phyloP scores from a whole-genome alignment of 805 yeast genomes.

The Metschnikowia shivogae region DNA sequence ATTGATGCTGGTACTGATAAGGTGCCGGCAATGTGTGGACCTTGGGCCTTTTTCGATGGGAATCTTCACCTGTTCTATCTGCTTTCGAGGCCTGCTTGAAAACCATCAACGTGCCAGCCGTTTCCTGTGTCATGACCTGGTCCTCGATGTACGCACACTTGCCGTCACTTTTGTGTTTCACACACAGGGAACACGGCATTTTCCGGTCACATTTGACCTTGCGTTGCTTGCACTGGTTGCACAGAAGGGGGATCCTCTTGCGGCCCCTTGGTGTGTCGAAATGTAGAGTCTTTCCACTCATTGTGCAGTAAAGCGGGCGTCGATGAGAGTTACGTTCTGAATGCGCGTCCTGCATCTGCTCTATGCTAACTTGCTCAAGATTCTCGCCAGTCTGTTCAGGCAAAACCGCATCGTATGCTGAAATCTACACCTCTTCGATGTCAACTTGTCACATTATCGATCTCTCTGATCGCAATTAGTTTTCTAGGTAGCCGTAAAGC shows the following conservation, averaged over 20 bases:
- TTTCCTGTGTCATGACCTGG: slow-evolving; percentile 6
- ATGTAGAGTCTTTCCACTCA: neutral
- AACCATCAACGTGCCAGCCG: slow-evolving; percentile 6
- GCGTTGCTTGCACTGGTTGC: slow-evolving; percentile 31
- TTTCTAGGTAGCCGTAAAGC: slow-evolving; percentile 32
- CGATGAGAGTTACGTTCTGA: too few relatives aligned
- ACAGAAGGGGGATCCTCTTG: slow-evolving; percentile 25
- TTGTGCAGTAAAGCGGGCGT: neutral
- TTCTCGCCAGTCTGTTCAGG: too few relatives aligned
- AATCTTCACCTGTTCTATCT: neutral
- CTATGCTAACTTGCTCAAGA: too few relatives aligned
- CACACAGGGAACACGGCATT: slow-evolving; percentile 33
- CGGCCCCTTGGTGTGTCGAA: neutral
- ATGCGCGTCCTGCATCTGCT: too few relatives aligned
- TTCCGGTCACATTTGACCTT: slow-evolving; percentile 38
- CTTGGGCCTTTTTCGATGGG: too few relatives aligned
- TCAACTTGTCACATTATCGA: too few relatives aligned
- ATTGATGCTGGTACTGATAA: too few relatives aligned
- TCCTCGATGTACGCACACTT: slow-evolving; percentile 25
- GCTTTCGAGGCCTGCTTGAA: neutral
- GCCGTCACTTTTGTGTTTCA: slow-evolving; percentile 21
- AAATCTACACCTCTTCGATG: too few relatives aligned
- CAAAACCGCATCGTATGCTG: too few relatives aligned
- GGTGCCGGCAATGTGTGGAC: too few relatives aligned
- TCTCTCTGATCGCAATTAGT: neutral